Percentiles rank a stretch among this genome's conserved stretches.
Evolutionary conservation across 345 rosid genomes (phyloP).

Genomic region (Isatis tinctoria): DNA sequence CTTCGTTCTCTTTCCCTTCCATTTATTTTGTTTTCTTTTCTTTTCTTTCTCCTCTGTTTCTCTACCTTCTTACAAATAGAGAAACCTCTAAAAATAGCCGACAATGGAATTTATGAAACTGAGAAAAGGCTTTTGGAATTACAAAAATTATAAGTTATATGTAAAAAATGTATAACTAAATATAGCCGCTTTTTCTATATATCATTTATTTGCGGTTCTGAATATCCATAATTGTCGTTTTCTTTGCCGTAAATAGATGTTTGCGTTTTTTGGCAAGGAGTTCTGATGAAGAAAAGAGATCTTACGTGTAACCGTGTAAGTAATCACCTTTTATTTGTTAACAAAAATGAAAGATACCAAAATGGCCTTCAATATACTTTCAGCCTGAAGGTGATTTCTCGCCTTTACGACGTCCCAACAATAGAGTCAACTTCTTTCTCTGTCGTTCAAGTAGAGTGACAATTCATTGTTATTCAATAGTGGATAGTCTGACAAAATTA

Average conservation of each 20-base stretch:
- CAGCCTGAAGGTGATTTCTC: not conserved
- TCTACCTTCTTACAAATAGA: conserved; percentile 19
- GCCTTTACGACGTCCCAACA: not conserved
- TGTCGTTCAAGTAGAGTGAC: not conserved
- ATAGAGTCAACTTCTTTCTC: not conserved
- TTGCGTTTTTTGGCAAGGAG: not conserved
- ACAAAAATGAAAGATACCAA: not conserved
- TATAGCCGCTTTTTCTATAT: not conserved
- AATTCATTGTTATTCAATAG: not conserved
- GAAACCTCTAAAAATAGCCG: conserved; percentile 18
- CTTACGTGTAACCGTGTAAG: not conserved
- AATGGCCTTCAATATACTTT: not conserved
- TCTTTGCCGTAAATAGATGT: not conserved
- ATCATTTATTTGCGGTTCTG: not conserved
- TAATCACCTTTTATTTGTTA: not conserved
- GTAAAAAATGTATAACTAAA: conserved; percentile 2
- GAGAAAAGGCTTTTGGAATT: not conserved
- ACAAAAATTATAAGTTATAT: not conserved
- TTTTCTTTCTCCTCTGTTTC: not conserved
- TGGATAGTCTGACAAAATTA: not conserved
- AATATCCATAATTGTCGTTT: not conserved
- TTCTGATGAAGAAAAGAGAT: too few species aligned
- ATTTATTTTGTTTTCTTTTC: not conserved
- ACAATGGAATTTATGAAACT: not conserved
- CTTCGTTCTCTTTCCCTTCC: conserved; percentile 28